Conservation (phyloP, 805 yeast genomes). For the Cyberlindnera meyerae region DNA sequence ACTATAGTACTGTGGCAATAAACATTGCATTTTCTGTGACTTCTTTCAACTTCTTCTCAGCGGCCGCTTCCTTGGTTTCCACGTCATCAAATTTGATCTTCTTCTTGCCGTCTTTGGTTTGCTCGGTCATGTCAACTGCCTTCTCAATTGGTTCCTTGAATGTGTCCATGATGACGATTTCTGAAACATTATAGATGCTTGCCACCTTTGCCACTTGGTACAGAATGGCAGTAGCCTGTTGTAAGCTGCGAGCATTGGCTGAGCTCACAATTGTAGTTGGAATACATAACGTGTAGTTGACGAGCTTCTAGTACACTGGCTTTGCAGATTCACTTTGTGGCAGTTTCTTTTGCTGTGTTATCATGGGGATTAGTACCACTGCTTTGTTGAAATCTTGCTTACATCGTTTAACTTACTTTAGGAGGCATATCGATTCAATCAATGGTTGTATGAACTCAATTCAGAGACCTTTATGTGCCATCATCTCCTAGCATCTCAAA, state of each 20-base stretch:
- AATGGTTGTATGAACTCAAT: too few relatives aligned
- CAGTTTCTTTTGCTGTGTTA: slow-evolving; percentile 4
- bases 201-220: slow-evolving; percentile 80
- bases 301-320: slow-evolving; percentile 7
- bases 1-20: slow-evolving; percentile 70
- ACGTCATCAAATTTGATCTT: slow-evolving; percentile 32
- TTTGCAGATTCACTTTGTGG: slow-evolving; percentile 1
- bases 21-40: slow-evolving; percentile 39
- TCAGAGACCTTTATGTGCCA: slow-evolving; percentile 7
- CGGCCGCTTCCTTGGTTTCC: slow-evolving; percentile 16
- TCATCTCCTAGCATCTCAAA: slow-evolving; percentile 4
- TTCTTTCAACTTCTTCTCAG: slow-evolving; percentile 13
- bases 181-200: slow-evolving; percentile 64
- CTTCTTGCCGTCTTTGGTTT: slow-evolving; percentile 21
- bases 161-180: slow-evolving; percentile 65
- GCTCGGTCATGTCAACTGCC: slow-evolving; percentile 18
- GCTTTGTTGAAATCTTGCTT: too few relatives aligned
- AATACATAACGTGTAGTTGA: slow-evolving; percentile 57
- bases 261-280: slow-evolving; percentile 60
- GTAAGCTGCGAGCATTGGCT: slow-evolving; percentile 55
- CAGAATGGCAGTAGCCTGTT: slow-evolving; percentile 67
- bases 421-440: slow-evolving; percentile 1
- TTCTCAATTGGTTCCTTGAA: slow-evolving; percentile 24
- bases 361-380: too few relatives aligned
- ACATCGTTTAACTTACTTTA: too few relatives aligned